Percentiles rank a stretch among this genome's conserved stretches.
These are phyloP conservation scores for Tubosaeta brunneosetosa DNA, from an alignment of 768 basidiomycete species.

Conservation along the genomic window DNA sequence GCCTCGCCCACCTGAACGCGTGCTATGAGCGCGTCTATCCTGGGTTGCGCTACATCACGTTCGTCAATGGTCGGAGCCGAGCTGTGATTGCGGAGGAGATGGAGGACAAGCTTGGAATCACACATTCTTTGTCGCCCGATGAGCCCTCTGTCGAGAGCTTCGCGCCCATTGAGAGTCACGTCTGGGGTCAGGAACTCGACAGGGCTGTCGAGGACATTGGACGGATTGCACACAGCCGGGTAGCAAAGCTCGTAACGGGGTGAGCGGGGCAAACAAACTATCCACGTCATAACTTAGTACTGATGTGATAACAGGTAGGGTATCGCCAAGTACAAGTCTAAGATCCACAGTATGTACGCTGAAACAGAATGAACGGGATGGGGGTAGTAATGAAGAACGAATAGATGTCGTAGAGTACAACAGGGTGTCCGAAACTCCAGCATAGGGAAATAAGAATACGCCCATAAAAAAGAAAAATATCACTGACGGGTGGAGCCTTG, in stretches of 20 bases:
- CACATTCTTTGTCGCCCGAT: conserved; percentile 44
- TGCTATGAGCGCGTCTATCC: conserved; percentile 73
- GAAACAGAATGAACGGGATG: conserved; percentile 1
- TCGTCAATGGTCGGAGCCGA: conserved; percentile 81
- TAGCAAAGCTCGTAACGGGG: conserved; percentile 32
- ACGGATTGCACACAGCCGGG: conserved; percentile 67
- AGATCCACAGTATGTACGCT: conserved; percentile 11
- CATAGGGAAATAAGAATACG: conserved; percentile 28
- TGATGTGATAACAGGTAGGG: neutral
- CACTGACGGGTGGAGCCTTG: conserved; percentile 8
- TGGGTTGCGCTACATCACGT: conserved; percentile 83
- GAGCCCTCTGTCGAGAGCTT: conserved; percentile 35
- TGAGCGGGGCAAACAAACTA: neutral
- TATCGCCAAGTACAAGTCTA: conserved; percentile 15
- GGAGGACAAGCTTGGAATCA: conserved; percentile 57
- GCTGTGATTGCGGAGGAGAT: conserved; percentile 73
- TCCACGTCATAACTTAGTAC: neutral
- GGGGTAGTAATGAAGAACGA: neutral
- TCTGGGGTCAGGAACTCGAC: conserved; percentile 64
- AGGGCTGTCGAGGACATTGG: conserved; percentile 74
- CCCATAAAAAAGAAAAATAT: conserved; percentile 22
- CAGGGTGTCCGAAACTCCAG: conserved; percentile 18
- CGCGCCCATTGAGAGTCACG: conserved; percentile 35
- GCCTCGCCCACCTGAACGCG: conserved; percentile 70
- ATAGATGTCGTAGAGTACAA: conserved; percentile 29